Percentiles rank a stretch among this genome's conserved stretches.
These are phyloP conservation scores for Penicillium longicatenatum DNA, from an alignment of 495 filamentous ascomycete species.

Conservation along the genomic window DNA sequence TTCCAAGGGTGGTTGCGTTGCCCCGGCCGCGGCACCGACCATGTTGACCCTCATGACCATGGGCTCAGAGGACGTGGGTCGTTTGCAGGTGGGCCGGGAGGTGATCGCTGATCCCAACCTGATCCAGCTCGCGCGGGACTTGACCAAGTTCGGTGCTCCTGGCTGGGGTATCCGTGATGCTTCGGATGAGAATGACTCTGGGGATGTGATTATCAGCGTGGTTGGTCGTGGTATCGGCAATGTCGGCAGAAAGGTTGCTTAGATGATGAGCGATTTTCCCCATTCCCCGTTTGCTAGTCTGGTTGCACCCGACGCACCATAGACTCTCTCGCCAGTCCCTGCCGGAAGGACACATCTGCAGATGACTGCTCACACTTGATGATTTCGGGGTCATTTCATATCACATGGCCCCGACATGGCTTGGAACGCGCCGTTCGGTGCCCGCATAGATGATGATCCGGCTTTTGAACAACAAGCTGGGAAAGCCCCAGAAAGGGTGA, in stretches of 20 bases:
- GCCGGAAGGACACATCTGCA: conserved; percentile 4
- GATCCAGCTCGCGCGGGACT: conserved; percentile 77
- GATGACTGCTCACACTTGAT: conserved; percentile 1
- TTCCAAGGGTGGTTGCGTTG: conserved; percentile 78
- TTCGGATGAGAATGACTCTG: conserved; percentile 61
- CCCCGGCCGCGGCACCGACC: conserved; percentile 63
- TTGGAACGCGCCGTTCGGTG: not conserved
- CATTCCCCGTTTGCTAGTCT: conserved; percentile 1
- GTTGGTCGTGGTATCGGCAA: conserved; percentile 96
- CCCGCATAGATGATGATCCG: not conserved
- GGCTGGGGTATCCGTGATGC: conserved; percentile 86
- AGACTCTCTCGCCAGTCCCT: conserved; percentile 4
- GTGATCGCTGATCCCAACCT: conserved; percentile 78
- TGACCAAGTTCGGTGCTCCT: conserved; percentile 80
- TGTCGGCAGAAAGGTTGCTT: conserved; percentile 91
- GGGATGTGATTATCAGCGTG: conserved; percentile 82
- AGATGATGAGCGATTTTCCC: conserved; percentile 23
- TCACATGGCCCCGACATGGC: not conserved
- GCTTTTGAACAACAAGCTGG: not conserved
- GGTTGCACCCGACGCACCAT: not conserved
- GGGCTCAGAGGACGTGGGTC: conserved; percentile 77
- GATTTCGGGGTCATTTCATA: not conserved
- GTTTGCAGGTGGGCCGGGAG: conserved; percentile 62
- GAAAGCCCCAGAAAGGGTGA: not conserved
- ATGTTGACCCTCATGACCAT: conserved; percentile 93